These are phyloP conservation scores for Dactylonectria macrodidyma DNA, from an alignment of 2,329 filamentous ascomycete genomes.

Conservation along the genomic window DNA sequence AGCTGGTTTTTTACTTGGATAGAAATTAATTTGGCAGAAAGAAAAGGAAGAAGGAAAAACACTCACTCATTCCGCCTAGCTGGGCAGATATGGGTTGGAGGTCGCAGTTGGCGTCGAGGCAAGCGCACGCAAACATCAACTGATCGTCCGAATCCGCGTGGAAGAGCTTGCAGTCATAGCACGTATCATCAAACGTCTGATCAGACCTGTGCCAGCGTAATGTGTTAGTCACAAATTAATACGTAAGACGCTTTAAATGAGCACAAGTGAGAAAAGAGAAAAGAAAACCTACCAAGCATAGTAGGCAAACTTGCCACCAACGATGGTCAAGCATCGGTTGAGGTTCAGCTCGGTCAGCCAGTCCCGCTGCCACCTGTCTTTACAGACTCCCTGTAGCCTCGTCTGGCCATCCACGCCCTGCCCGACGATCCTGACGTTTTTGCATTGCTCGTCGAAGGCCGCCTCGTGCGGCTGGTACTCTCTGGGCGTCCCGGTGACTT, in stretches of 20 bases:
- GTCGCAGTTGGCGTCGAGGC: not conserved
- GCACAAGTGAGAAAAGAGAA: not conserved
- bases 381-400: constrained; percentile 41
- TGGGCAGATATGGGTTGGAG: not conserved
- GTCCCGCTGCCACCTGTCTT: constrained; percentile 34
- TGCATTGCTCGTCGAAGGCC: constrained; percentile 34
- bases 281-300: constrained; percentile 32
- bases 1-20: not conserved
- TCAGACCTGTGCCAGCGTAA: not conserved
- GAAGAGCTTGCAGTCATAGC: not conserved
- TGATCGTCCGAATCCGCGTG: not conserved
- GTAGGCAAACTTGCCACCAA: constrained; percentile 37
- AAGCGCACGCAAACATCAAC: not conserved
- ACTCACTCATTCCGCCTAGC: not conserved
- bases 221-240: not conserved
- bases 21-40: not conserved
- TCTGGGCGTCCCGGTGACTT: not conserved
- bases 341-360: constrained; percentile 47
- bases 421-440: constrained; percentile 37
- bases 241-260: too few relatives aligned
- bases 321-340: constrained; percentile 43
- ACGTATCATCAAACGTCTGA: not conserved
- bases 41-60: not conserved
- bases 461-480: constrained; percentile 3
- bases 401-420: constrained; percentile 37